Percentiles rank a stretch among this genome's conserved stretches.
Conservation (phyloP, 129 eudicot genomes). For the Flaveria ramosissima region DNA sequence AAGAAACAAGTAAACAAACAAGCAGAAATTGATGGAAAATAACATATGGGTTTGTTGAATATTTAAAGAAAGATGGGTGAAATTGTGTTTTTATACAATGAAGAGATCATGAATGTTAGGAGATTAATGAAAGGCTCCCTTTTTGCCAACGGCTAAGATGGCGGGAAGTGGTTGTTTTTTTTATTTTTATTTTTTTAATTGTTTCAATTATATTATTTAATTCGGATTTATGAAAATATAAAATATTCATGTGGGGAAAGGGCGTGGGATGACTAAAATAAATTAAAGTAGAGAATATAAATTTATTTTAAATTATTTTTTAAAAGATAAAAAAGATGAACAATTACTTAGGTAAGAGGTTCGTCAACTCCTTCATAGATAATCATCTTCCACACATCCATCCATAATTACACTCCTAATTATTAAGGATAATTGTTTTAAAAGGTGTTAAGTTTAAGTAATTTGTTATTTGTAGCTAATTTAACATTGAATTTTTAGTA, state of each 20-base stretch:
- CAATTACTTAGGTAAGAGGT: conserved; percentile 24
- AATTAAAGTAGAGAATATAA: background rate
- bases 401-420: background rate
- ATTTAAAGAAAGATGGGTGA: conserved; percentile 38
- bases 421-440: no score
- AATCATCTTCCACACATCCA: conserved; percentile 10
- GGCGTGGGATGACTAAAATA: conserved; percentile 28
- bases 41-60: conserved; percentile 58
- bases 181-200: background rate
- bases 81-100: conserved; percentile 45
- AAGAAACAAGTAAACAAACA: conserved; percentile 39
- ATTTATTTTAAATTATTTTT: background rate
- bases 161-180: conserved; percentile 45
- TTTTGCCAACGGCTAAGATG: conserved; percentile 72
- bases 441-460: no score
- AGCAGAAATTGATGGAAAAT: conserved; percentile 41
- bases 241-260: conserved; percentile 36
- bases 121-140: conserved; percentile 72
- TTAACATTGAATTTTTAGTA: no score
- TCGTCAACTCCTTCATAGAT: conserved; percentile 18
- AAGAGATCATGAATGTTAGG: conserved; percentile 75
- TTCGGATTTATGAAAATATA: background rate
- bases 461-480: no score
- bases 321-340: background rate
- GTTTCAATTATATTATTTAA: background rate